Evolutionary conservation across 2,329 filamentous ascomycete species (phyloP), one percentile per base, ranked within the genome.

Genomic region (Phaeosphaeriaceae sp.): DNA sequence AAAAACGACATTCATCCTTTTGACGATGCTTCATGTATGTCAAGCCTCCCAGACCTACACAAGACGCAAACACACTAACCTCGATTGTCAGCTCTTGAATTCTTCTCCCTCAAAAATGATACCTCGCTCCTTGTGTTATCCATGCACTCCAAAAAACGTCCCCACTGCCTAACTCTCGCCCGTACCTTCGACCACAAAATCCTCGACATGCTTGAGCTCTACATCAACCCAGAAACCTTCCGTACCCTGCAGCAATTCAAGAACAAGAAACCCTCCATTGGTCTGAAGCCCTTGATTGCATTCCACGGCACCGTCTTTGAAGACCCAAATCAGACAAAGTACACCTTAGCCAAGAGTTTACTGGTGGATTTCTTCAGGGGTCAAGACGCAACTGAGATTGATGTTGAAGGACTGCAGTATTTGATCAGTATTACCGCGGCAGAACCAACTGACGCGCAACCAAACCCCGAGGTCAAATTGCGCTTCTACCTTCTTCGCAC

Each of bases 81-180:
- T 26, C 23, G 23, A 26, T 26, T 6, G 33, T 6, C 38, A 66
- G 63, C 89, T 44, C 83, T 97, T 60, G 91, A 97, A 76, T 99
- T 99, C 80, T 92, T 99, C 80, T 88, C 88, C 56, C 87, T 92
- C 71, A 99, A 97, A 80, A 99, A 99, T 77, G 94, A 99, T 74
- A 87, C 90, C 67, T 89, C 87, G 37, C 79, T 97, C 39, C 82
- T 97, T 60, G 83, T 94, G 60, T 96, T 96, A 66, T 92, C 87
- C 43, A 87, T 84, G 72, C 88, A 87, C 74, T 90, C 84, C 74
- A 99, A 97, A 83, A 99, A 97, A 82, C 83, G 94, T n/a, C 92
- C 92, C 4, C 92, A 99, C 75, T 87, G 87, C 55, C 74, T 99
- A 64, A 97, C 92, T 0, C 76, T 97, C 37, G 81, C 88, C 33